A percentile compares a stretch with the other conserved stretches of the same genome.
Conservation (phyloP, 1,284 basidiomycete species). For the Agroathelia rolfsii region DNA sequence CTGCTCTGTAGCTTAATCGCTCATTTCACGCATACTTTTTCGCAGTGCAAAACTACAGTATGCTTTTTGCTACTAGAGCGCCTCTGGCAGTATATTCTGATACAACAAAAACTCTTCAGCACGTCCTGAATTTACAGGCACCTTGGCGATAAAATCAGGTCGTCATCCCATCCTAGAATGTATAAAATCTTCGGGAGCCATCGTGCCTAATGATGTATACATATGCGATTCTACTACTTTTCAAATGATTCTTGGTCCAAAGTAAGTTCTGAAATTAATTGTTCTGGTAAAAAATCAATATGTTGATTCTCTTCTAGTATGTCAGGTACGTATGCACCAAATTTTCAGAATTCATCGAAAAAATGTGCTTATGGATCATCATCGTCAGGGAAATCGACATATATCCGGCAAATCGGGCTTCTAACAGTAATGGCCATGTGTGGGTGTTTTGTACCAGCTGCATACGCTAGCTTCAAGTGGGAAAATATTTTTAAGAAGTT, state of each 20-base stretch:
- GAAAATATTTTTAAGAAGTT: slow-evolving; percentile 24
- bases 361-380: slow-evolving; percentile 3
- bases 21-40: slow-evolving; percentile 6
- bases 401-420: slow-evolving; percentile 79
- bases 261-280: slow-evolving; percentile 39
- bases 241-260: slow-evolving; percentile 83
- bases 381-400: slow-evolving; percentile 78
- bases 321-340: slow-evolving; percentile 46
- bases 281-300: slow-evolving; percentile 1
- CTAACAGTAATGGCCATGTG: slow-evolving; percentile 80
- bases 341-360: neutral
- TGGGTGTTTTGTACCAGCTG: slow-evolving; percentile 86
- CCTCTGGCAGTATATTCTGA: neutral
- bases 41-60: slow-evolving; percentile 67
- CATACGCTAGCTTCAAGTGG: slow-evolving; percentile 82
- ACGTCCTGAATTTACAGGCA: slow-evolving; percentile 81
- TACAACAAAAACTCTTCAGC: slow-evolving; percentile 31
- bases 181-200: slow-evolving; percentile 53
- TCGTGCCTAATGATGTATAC: slow-evolving; percentile 83
- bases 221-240: slow-evolving; percentile 75
- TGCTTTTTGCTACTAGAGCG: slow-evolving; percentile 4
- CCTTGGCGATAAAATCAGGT: slow-evolving; percentile 77
- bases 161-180: slow-evolving; percentile 81
- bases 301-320: slow-evolving; percentile 41
- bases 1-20: slow-evolving; percentile 1